phyloP scores from a whole-genome alignment of 2,329 filamentous ascomycete species.

The Zelopaecilomyces penicillatus region DNA sequence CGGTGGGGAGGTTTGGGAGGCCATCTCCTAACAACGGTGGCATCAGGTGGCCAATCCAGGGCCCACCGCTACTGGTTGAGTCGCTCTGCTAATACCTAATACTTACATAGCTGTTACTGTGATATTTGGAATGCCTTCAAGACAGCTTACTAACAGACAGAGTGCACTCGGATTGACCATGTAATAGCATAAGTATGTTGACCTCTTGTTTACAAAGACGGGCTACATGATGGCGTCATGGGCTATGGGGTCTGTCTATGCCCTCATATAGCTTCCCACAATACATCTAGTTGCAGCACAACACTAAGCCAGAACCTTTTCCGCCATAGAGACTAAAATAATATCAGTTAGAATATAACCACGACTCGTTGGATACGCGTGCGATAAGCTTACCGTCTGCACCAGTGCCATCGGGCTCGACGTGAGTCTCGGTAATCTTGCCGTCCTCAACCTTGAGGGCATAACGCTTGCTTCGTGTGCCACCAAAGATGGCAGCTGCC shows the following conservation, averaged over 20 bases:
- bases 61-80: not conserved
- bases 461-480: slow-evolving; percentile 78
- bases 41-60: slow-evolving; percentile 8
- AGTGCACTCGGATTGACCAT: too few relatives aligned
- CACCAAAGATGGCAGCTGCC: slow-evolving; percentile 65
- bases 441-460: slow-evolving; percentile 76
- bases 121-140: too few relatives aligned
- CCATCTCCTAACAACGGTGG: not conserved
- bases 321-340: slow-evolving; percentile 39
- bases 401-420: slow-evolving; percentile 85
- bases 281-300: not conserved
- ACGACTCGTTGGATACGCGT: not conserved
- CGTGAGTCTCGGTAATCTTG: slow-evolving; percentile 69
- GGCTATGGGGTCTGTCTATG: too few relatives aligned
- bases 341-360: not conserved
- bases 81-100: too few relatives aligned
- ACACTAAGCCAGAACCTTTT: slow-evolving; percentile 36
- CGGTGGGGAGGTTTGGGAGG: too few relatives aligned
- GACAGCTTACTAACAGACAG: too few relatives aligned
- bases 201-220: too few relatives aligned
- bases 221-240: too few relatives aligned
- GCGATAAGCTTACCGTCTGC: slow-evolving; percentile 53
- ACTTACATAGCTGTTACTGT: too few relatives aligned
- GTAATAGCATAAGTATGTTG: too few relatives aligned
- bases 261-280: not conserved